Evolutionary conservation across 768 basidiomycete species (phyloP).

Genomic region (Xerocomus spinulosus): DNA sequence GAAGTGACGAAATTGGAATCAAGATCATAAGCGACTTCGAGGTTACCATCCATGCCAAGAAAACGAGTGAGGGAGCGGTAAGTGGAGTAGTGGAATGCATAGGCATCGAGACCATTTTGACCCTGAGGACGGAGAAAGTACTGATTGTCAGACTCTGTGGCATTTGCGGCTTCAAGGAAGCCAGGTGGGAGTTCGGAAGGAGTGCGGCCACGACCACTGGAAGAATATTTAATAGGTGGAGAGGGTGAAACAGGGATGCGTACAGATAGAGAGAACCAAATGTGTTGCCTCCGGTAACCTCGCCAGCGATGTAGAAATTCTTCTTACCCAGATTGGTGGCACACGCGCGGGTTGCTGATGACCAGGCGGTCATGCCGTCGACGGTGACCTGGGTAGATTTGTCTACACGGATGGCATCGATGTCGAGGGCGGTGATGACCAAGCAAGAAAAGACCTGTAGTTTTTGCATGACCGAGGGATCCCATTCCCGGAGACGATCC

Average conservation of each 20-base stretch:
- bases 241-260: slow-evolving; percentile 23
- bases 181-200: slow-evolving; percentile 63
- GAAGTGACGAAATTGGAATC: slow-evolving; percentile 79
- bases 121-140: slow-evolving; percentile 74
- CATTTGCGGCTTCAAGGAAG: slow-evolving; percentile 64
- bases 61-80: slow-evolving; percentile 85
- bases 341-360: slow-evolving; percentile 67
- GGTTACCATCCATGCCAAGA: slow-evolving; percentile 94
- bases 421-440: slow-evolving; percentile 80
- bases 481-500: slow-evolving; percentile 94
- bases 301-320: slow-evolving; percentile 89
- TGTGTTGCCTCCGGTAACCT: slow-evolving; percentile 91
- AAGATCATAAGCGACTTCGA: slow-evolving; percentile 85
- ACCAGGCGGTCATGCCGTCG: slow-evolving; percentile 74
- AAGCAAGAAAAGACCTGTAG: slow-evolving; percentile 80
- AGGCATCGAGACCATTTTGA: slow-evolving; percentile 63
- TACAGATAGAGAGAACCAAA: slow-evolving; percentile 86
- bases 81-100: slow-evolving; percentile 92
- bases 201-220: slow-evolving; percentile 84
- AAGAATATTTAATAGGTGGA: background rate
- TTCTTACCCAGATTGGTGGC: slow-evolving; percentile 68
- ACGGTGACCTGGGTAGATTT: slow-evolving; percentile 91
- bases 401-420: slow-evolving; percentile 94
- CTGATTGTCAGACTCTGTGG: slow-evolving; percentile 55
- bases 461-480: slow-evolving; percentile 69